Evolutionary conservation across 495 filamentous ascomycete species (phyloP), one percentile per base, ranked within the genome.

Genomic region (Mycothermus thermophilus): DNA sequence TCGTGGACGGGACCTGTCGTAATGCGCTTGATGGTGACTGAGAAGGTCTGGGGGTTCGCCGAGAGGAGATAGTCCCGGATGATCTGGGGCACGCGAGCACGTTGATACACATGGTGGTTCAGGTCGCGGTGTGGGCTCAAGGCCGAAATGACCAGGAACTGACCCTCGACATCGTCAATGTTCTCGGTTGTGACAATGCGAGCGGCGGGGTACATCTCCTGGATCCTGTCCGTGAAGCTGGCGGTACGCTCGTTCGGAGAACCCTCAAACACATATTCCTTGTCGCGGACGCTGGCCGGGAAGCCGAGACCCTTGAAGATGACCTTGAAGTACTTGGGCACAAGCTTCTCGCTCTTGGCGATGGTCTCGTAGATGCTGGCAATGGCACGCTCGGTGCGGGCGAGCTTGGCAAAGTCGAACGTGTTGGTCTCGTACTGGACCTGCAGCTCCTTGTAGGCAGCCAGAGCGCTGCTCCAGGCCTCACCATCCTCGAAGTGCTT

Each of bases 221-320:
- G 85, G 74, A 96, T 80, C 27, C 83, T 79, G 55, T 99, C 88
- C 15, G 83, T 82, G 52, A 99, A 96, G 7, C 72, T 73, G 2
- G 76, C 69, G 37, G 81, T 73, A 11, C 77, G 75, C 51, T 96
- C 92, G 4, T 63, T 73, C 1, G 80, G 68, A 6, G 74, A 71
- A 3, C 77, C 84, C 59, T 96, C 82, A 40, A 88, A 92, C 30
- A 99, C 79, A 51, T 84, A 96, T 36, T 93, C 79, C 59, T 93
- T 92, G 52, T 95, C 87, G 33, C 85, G 71, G 27, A 96, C 50
- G 24, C 66, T 76, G 3, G 69, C 31, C 8, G 83, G 83, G 58
- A 96, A 97, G 0, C 92, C 90, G 32, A 96, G 74, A 13, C 90
- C 90, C 49, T 79, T 80, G 62, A 87, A 99, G 23, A 77, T 66